Percentiles rank a stretch among this genome's conserved stretches.
phyloP scores from a whole-genome alignment of 2,329 filamentous ascomycete species.

The Diatrype stigma region DNA sequence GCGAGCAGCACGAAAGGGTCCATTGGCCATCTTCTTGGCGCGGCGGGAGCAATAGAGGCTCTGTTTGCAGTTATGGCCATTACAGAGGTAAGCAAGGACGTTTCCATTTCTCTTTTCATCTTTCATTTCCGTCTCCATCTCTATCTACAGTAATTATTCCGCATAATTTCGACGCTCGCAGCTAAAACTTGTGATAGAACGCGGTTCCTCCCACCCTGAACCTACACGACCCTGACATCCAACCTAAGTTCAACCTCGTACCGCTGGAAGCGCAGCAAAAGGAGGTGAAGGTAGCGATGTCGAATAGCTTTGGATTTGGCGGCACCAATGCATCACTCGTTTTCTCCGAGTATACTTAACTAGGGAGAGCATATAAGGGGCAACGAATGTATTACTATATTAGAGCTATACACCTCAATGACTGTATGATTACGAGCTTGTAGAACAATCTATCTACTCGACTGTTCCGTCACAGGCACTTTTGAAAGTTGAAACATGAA shows the following conservation, averaged over 20 bases:
- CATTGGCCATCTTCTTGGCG: conserved; percentile 85
- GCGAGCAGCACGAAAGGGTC: conserved; percentile 94
- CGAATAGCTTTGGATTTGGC: conserved; percentile 97
- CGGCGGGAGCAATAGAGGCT: conserved; percentile 85
- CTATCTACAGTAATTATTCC: neutral
- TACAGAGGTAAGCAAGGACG: conserved; percentile 57
- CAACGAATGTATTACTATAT: neutral
- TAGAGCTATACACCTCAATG: neutral
- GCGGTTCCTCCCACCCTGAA: conserved; percentile 84
- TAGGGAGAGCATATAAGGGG: neutral
- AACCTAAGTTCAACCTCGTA: conserved; percentile 82
- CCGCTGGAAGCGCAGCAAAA: conserved; percentile 66
- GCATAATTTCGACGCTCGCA: neutral
- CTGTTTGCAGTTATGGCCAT: conserved; percentile 80
- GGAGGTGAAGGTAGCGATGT: conserved; percentile 69
- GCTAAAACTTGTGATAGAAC: conserved; percentile 48
- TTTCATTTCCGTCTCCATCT: too few relatives aligned
- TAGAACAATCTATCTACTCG: too few relatives aligned
- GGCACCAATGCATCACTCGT: conserved; percentile 91
- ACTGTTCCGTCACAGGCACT: too few relatives aligned
- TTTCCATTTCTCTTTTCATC: conserved; percentile 8
- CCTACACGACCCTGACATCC: conserved; percentile 60
- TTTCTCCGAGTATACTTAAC: conserved; percentile 44
- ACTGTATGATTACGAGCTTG: too few relatives aligned
- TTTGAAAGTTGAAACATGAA: neutral